Base-by-base conservation (phyloP, 495 filamentous ascomycete species). In the Daldinia bambusicola region DNA sequence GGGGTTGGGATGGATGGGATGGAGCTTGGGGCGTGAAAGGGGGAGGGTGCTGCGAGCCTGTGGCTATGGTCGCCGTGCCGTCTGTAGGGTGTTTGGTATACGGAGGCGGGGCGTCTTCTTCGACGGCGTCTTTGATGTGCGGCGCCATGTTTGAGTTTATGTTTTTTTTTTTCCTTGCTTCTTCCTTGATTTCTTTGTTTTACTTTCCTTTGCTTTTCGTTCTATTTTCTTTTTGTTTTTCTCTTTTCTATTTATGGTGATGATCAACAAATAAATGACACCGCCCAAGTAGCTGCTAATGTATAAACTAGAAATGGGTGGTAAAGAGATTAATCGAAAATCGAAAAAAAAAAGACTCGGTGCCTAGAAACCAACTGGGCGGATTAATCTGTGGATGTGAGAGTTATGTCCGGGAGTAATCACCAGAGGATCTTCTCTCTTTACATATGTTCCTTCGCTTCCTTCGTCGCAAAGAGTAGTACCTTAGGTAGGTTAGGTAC, bases 91-190 rank as follows among this genome's bases (percentile, higher is more conserved):
- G 30, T 32, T 32, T 2, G 6, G 50, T 32, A 26, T 53, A 53
- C 10, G 50, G 50, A 53, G 50, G 50, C 30, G 50, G 50, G 22
- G 31, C 50, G 50, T 52, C 26, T 31, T 52, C n/a, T 31, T 31
- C 7, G 7, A 30, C 14, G 50, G 2, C 7, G 32, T 30, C 6
- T 53, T 53, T 53, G 13, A 10, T 0, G 30, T 16, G 50, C 8
- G 26, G 22, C 4, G 50, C 12, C 50, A 53, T 53, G 26, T 2
- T 14, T 52, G 48, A 34, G 7, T 34, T 34, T 34, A 3, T 34
- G 3, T 4, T 34, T 34, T 34, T 10, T 36, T 36, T 7, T 36
- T 36, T 36, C 5, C 34, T 26, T 3, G 1, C 26, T 26, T 26
- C 26, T 26, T 26, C 26, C 26, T 26, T 26, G 26, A 26, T 26